Evolutionary conservation across 805 yeast species (phyloP).

Genomic region (Wilhelminamyces savonicus): DNA sequence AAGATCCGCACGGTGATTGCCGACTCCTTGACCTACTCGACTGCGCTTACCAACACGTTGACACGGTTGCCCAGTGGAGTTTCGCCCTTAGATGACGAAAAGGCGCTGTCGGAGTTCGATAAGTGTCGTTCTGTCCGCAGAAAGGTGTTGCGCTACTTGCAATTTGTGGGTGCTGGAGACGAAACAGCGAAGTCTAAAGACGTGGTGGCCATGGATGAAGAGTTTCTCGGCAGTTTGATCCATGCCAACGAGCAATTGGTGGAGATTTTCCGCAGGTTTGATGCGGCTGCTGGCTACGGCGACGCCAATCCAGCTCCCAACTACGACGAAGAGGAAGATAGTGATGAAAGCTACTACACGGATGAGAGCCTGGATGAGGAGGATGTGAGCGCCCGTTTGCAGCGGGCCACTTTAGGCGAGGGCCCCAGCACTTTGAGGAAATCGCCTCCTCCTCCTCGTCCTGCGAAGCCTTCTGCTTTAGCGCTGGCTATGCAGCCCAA

Average conservation of each 20-base stretch:
- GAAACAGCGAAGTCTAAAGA: conserved; percentile 20
- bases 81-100: conserved; percentile 57
- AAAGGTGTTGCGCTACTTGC: conserved; percentile 74
- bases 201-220: conserved; percentile 50
- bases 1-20: conserved; percentile 63
- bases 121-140: conserved; percentile 72
- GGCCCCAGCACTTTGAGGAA: conserved; percentile 9
- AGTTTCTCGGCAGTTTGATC: conserved; percentile 78
- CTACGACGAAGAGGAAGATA: conserved; percentile 18
- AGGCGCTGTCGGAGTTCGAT: conserved; percentile 62
- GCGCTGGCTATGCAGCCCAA: conserved; percentile 4
- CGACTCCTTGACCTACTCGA: conserved; percentile 68
- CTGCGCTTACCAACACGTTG: conserved; percentile 53
- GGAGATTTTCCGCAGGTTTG: conserved; percentile 61
- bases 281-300: conserved; percentile 41
- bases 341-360: conserved; percentile 31
- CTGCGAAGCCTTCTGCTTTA: conserved; percentile 15
- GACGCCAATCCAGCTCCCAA: conserved; percentile 34
- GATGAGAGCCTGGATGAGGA: conserved; percentile 28
- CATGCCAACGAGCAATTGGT: conserved; percentile 90
- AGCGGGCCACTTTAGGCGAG: conserved; percentile 7
- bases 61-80: conserved; percentile 37
- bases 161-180: conserved; percentile 57
- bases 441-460: conserved; percentile 21
- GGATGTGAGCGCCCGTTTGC: conserved; percentile 24